Base-by-base conservation (phyloP, 371 early-diverging fungal species). In the Mortierella sp. region DNA sequence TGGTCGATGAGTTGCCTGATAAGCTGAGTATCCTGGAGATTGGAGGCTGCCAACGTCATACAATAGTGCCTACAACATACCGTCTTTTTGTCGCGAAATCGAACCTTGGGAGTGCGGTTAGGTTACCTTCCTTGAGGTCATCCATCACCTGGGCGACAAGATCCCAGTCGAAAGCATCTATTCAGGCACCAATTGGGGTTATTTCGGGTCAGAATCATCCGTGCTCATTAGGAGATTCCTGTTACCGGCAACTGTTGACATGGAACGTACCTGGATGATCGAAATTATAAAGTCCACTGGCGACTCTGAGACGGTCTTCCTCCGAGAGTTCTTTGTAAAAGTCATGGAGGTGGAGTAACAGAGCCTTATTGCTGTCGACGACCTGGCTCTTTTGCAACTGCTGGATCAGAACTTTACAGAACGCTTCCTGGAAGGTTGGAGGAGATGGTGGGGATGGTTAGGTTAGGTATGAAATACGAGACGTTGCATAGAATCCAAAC, bases 211-310 rank as follows among this genome's bases (percentile, higher is more conserved):
- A 19, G 41, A 44, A 44, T 28, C 52, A 29, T 34, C 3, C 8
- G 2, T 14, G 51, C 17, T 17, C 31, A 43, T 43, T 43, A 43
- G n/a, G 10, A 39, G 14, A 39, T 39, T 39, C 10, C 39, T 39
- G 39, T 49, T 9, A 10, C 9, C 27, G 10, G 12, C 25, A 4
- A 27, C 13, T 25, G 31, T 50, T 27, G n/a, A 29, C 28, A 51
- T 10, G 0, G 12, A 24, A 9, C 19, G 6, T 67, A 63, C 71
- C 83, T 17, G 91, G 91, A 53, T 89, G 88, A 51, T 90, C 88
- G 78, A 86, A 84, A 79, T 85, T 87, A 81, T 85, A 81, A 17
- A 65, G 64, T 48, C 84, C 88, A 25, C 49, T 49, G n/a, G 71
- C 79, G 12, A 79, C 74, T 34, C 66, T 68, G 63, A 52, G 77